Evolutionary conservation across 441 rosid species (phyloP), one percentile per base, ranked within the genome.

Genomic region (Gossypium schwendimanii): DNA sequence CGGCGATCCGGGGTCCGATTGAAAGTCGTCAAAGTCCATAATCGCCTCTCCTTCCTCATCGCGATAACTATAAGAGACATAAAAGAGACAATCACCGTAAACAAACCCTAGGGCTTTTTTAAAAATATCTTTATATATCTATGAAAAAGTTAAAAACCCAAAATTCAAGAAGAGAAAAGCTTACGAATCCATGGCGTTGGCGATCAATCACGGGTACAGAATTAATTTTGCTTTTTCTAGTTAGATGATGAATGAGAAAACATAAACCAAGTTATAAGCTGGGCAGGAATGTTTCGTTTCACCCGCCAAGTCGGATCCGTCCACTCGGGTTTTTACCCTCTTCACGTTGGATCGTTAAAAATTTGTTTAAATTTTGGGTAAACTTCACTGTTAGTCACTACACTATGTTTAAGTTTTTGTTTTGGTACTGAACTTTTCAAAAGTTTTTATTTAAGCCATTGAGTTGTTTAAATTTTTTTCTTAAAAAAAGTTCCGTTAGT

Each of bases 11-110:
- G 85, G 87, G 54, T 91, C 91, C 10, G 95, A 88, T 62, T 72
- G 87, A n/a, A 89, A 78, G 53, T 89, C 94, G 47, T 92, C 98
- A 75, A 75, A 92, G 81, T 94, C 99, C 94, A 94, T 86, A 88
- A 94, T 80, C 52, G 96, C 86, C 88, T 94, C 99, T 58, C 94
- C 99, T 44, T 94, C 94, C 83, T 86, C 97, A 52, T 94, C 99
- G 63, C 92, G 96, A 62, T 84, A 86, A 76, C 99, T 94, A 81
- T 33, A 57, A 81, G 4, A 9, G 70, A 55, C 50, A 44, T 6
- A 70, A 28, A 69, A 57, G 2, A 4, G 2, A 44, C 2, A 69
- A 47, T 41, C 6, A 60, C 70, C 76, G 6, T 60, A 36, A 39
- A 36, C 17, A 73, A 63, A 60, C 12, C 63, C 15, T 59, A 24